Percentiles rank a stretch among this genome's conserved stretches.
These are phyloP conservation scores for Emiliania huxleyi DNA, from an alignment of 78 protist genomes.

Conservation along the genomic window DNA sequence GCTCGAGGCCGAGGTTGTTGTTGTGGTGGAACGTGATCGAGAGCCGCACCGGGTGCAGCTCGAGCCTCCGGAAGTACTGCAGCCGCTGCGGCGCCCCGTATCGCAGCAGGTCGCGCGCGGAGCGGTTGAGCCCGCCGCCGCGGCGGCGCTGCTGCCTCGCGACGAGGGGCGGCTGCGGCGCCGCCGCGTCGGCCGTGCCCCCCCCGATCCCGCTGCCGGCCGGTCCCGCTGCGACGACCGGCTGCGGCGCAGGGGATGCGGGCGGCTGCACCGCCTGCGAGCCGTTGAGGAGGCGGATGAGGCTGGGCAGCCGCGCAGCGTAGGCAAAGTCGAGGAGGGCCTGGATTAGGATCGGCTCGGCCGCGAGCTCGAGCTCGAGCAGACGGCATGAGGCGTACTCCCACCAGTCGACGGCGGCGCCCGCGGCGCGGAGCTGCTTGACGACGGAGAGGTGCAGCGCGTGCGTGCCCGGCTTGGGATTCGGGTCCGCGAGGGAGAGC, in stretches of 20 bases:
- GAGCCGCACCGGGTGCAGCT: neutral
- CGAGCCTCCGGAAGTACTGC: neutral
- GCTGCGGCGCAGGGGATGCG: too few relatives aligned
- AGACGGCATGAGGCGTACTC: neutral
- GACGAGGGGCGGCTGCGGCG: neutral
- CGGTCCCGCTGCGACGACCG: too few relatives aligned
- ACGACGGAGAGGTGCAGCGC: neutral
- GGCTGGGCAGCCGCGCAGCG: neutral
- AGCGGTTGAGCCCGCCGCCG: neutral
- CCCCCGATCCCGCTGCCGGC: neutral
- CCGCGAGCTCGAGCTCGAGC: neutral
- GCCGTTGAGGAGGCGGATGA: neutral
- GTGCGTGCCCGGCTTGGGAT: neutral
- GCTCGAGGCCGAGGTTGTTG: neutral
- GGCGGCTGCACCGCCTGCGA: neutral
- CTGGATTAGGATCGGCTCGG: neutral
- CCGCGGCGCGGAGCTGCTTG: neutral
- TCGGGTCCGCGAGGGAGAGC: neutral
- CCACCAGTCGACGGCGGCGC: conserved; percentile 8
- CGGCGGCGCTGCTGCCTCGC: neutral
- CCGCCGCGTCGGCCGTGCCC: neutral
- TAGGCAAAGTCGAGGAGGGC: neutral
- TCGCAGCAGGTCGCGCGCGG: neutral
- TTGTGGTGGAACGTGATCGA: neutral
- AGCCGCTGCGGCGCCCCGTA: neutral